phyloP scores from a whole-genome alignment of 2,329 filamentous ascomycete species.

The Claviceps pazoutovae region DNA sequence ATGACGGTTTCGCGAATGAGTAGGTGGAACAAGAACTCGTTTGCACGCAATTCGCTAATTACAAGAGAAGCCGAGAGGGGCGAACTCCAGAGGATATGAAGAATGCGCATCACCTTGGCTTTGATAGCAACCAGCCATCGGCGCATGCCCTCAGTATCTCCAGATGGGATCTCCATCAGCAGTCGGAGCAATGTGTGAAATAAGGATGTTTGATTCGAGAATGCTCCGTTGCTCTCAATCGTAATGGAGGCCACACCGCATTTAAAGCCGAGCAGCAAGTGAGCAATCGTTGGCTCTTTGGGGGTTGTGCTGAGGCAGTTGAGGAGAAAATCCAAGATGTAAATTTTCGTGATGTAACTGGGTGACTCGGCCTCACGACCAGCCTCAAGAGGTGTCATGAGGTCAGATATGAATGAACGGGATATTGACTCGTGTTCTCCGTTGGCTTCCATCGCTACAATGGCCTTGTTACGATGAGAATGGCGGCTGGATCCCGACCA shows the following conservation, averaged over 20 bases:
- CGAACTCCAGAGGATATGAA: constrained; percentile 74
- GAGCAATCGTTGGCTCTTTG: constrained; percentile 72
- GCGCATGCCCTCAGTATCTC: constrained; percentile 44
- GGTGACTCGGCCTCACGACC: constrained; percentile 55
- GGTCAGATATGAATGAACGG: constrained; percentile 53
- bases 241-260: constrained; percentile 59
- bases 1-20: constrained; percentile 61
- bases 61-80: constrained; percentile 62
- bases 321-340: constrained; percentile 74
- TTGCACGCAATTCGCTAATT: constrained; percentile 64
- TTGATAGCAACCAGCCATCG: constrained; percentile 58
- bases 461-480: constrained; percentile 64
- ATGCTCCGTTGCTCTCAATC: constrained; percentile 53
- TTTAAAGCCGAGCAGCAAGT: constrained; percentile 77
- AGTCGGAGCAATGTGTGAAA: constrained; percentile 71
- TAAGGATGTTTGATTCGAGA: constrained; percentile 58
- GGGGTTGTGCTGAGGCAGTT: constrained; percentile 63
- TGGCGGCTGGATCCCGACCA: constrained; percentile 48
- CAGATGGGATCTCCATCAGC: constrained; percentile 54
- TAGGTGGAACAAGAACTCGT: constrained; percentile 67
- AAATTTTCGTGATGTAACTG: constrained; percentile 68
- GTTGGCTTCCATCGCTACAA: constrained; percentile 75
- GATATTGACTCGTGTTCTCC: constrained; percentile 71
- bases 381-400: constrained; percentile 57
- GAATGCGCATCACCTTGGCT: constrained; percentile 54